A percentile compares a stretch with the other conserved stretches of the same genome.
Evolutionary conservation across 2,329 filamentous ascomycete species (phyloP).

Genomic region (Xylaria sp.): DNA sequence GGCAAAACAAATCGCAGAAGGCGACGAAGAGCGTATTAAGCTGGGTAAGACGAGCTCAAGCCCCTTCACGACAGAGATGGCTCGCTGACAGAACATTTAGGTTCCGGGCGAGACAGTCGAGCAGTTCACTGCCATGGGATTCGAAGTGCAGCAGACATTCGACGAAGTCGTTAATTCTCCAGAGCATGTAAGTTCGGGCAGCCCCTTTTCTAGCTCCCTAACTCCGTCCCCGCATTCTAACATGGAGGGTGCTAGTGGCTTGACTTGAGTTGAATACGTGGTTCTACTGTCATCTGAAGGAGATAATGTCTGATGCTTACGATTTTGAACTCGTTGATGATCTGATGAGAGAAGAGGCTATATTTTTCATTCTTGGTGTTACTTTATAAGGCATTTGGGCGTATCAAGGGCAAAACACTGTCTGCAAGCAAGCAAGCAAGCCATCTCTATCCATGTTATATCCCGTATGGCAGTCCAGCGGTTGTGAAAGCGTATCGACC

Average conservation of each 20-base stretch:
- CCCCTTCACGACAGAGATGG: slow-evolving; percentile 1
- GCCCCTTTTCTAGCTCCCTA: not conserved
- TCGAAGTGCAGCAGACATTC: slow-evolving; percentile 32
- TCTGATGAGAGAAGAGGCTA: not conserved
- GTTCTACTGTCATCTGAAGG: not conserved
- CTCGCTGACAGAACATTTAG: slow-evolving; percentile 28
- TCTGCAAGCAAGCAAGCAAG: not conserved
- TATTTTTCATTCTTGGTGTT: not conserved
- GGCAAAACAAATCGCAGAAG: slow-evolving; percentile 75
- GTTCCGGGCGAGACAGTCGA: slow-evolving; percentile 31
- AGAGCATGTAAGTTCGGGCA: slow-evolving; percentile 29
- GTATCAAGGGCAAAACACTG: not conserved
- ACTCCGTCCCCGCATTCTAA: slow-evolving; percentile 13
- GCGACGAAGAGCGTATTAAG: slow-evolving; percentile 69
- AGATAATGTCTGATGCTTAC: not conserved
- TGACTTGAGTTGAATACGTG: slow-evolving; percentile 20
- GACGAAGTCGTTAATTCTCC: slow-evolving; percentile 34
- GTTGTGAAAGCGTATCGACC: not conserved
- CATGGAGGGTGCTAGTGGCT: slow-evolving; percentile 23
- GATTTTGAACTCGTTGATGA: not conserved
- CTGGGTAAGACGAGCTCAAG: slow-evolving; percentile 57
- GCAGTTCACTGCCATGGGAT: slow-evolving; percentile 32
- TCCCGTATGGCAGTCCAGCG: not conserved
- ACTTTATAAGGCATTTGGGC: not conserved
- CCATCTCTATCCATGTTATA: not conserved